Evolutionary conservation across 768 basidiomycete genomes (phyloP), one percentile per base, ranked within the genome.

Genomic region (Suillus subalutaceus): DNA sequence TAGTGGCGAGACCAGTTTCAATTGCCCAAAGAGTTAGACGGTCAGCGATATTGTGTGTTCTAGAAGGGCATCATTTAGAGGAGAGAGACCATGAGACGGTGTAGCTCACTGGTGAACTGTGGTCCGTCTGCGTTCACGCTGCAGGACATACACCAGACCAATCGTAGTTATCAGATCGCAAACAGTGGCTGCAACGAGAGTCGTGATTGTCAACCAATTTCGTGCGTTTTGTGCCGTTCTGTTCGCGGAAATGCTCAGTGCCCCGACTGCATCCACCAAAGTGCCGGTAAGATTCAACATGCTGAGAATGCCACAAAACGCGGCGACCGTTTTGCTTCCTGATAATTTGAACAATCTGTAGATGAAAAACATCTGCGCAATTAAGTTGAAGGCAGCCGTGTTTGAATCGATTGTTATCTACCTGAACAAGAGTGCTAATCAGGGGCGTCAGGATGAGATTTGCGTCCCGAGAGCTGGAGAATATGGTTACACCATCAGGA

Each of bases 361-460:
- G 9, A 52, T 53, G 26, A 65, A 63, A 52, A 65, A 65, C 23
- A 63, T 37, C 65, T 65, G 15, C 26, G 35, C 7, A 37, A 43
- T 9, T 6, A 26, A 40, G 58, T 59, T 6, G 40, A 41, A 59
- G 30, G 16, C 23, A 40, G 3, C 5, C 10, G 16, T 18, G 6
- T 16, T 5, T 26, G 4, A 41, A 62, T 65, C 9, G 23, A 15
- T 58, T 15, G 15, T 32, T 61, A 35, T 40, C 6, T 30, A 67
- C 63, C 63, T 65, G 63, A 26, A 58, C 63, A 40, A 65, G 46
- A 40, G 58, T 65, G 43, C 56, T 59, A 13, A 67, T 60, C 37
- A 65, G 59, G 26, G 63, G 66, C 10, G 46, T 65, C 63, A 65
- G 6, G 32, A 65, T 32, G 30, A 67, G 10, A 35, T 64, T 67